Evolutionary conservation across 2,329 filamentous ascomycete genomes (phyloP), one percentile per base, ranked within the genome.

Genomic region (Stachybotrys echinatus): DNA sequence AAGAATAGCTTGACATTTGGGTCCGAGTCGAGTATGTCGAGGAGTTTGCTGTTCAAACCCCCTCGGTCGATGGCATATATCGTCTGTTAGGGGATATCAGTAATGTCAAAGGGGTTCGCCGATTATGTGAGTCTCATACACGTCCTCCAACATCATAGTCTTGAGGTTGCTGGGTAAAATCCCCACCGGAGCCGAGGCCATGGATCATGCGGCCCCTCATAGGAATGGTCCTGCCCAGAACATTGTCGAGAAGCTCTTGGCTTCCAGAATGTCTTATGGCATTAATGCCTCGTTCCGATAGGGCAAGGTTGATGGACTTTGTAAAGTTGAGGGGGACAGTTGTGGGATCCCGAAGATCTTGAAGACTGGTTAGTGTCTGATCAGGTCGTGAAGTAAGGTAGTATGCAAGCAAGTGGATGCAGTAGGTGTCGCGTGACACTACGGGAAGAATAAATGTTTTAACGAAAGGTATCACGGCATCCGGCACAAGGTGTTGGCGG

Each of bases 181-280:
- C 70, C 5, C 89, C 89, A 18, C 78, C 72, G 8, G 79, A 74
- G 19, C 75, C 74, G 59, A 74, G 76, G 31, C 89, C 84, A 64
- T 99, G 94, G 55, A 99, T 95, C 94, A 99, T 99, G 22, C 94
- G 89, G 12, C 92, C 94, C 65, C 87, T 77, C 91, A 99, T 96
- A 12, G 92, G 92, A 52, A 97, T 90, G 0, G 92, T 92, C 47
- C 86, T 82, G 1, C 74, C 74, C 60, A 96, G 77, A 27, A 97
- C 83, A 58, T 84, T 77, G 12, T 92, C 78, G 27, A 96, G 74
- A 34, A 97, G 78, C 3, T 76, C 78, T 3, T 81, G 71, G 27
- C 84, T 79, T 22, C 83, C 81, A 2, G 88, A 83, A 58, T 88
- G 75, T 48, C 81, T 80, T 70, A 99, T 85, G 20, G 92, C 89